Base-by-base conservation (phyloP, 176 grass and related monocot genomes). In the Carex parvula region DNA sequence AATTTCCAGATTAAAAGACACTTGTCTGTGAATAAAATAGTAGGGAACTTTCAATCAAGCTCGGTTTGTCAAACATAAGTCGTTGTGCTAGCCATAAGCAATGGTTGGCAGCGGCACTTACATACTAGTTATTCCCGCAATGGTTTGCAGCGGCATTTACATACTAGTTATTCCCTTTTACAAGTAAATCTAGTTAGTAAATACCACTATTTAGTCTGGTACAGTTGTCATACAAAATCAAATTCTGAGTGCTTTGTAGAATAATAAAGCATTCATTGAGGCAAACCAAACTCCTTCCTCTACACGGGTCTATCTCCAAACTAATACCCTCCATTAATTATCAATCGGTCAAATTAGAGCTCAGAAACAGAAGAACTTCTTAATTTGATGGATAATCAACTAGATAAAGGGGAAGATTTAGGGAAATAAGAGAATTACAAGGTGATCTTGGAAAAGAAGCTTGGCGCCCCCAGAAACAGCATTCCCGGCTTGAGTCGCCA, bases 391-490 rank as follows among this genome's bases (percentile, higher is more conserved):
- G 35, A 70, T 42, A 70, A 70, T 44, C 35, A 70, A 70, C 17
- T 70, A 70, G 57, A 75, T 13, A 60, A 61, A 61, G 79, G 0
- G 15, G 0, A 26, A 42, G 11, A 71, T 33, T 1, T 4, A n/a
- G 13, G 15, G 26, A 22, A 14, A 62, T 4, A 16, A 65, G 17
- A 35, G 21, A 64, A 86, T 84, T 89, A 99, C 96, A 85, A 95
- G 91, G 57, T 88, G 88, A 55, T 92, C 93, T 60, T 99, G 92
- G 83, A 99, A 83, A 48, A 83, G 78, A 62, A 95, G 92, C 87
- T 92, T 99, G 10, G 96, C 84, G 32, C 96, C 96, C 56, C 94
- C 96, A 35, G 91, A 85, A 35, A 99, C 93, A 50, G 96, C 96
- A 85, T 93, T 91, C 62, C 96, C 93, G 59, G 96, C 95, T 70